Base-by-base conservation (phyloP, 2,329 filamentous ascomycete genomes). In the Penicillium sp. region DNA sequence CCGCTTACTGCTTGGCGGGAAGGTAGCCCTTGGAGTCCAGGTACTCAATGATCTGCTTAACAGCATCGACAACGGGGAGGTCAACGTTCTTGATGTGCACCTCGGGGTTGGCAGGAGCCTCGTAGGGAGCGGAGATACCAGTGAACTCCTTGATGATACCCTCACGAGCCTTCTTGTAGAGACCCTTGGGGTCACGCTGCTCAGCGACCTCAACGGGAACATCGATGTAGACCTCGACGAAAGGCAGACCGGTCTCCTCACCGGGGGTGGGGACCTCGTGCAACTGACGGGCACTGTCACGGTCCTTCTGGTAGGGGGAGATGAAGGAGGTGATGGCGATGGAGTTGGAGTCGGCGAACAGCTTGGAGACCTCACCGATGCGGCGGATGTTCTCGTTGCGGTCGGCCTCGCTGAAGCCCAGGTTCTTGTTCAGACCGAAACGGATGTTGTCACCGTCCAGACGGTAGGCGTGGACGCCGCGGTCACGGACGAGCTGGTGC, bases 401-500 rank as follows among this genome's bases (percentile, higher is more conserved):
- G 80, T 97, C 92, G 71, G 86, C 86, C 72, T 96, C 93, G 61
- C 86, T 89, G 81, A 97, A 99, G 14, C 93, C 93, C 10, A 99
- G 84, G 79, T 97, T 93, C 78, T 95, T 96, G 86, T 97, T 99
- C 64, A 99, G 83, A 14, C 94, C 94, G 79, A 97, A 97, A 58
- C 94, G 93, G 63, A 99, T 89, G 78, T 99, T 99, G 84, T 99
- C 94, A 69, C 93, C 94, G 77, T 99, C 94, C 29, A 99, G 87
- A 49, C 94, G 87, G 84, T 99, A 99, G 57, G 92, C 90, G 52
- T 88, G 81, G 48, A 94, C 80, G 42, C 88, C 89, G 75, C 96
- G 92, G 54, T 69, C 63, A 52, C 59, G 64, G 52, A 99, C 86
- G 32, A 99, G 87, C 76, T 97, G 92, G 80, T 97, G 93, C 82